Evolutionary conservation across 805 yeast genomes (phyloP), one percentile per base, ranked within the genome.

Genomic region (Candida insectalens): DNA sequence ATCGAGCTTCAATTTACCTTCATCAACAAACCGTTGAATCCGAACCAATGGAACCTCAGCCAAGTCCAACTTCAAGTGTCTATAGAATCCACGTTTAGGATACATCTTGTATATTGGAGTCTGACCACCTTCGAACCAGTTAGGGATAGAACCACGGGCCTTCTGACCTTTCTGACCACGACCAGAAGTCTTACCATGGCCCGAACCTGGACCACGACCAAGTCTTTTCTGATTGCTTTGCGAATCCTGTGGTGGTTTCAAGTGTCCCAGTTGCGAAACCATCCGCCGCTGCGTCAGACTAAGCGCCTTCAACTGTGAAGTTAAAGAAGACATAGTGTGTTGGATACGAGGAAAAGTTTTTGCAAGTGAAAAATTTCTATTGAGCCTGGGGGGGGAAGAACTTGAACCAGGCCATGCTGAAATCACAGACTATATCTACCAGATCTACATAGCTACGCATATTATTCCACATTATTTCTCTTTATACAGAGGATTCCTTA

Each of bases 161-260:
- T 89, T 89, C 57, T 89, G 97, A 74, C 98, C 98, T 63, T 92
- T 92, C 51, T 84, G 95, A 67, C 98, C 98, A 57, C 97, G 72
- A 32, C 95, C 95, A 5, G 96, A 76, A 3, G 97, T 92, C 60
- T 89, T 88, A 64, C 98, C 98, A 44, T 72, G 67, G 15, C 87
- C 85, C 25, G 94, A 80, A 27, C 94, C 87, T 17, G 95, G 95
- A 63, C 97, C 97, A 65, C 98, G 77, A 60, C 98, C 98, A 9
- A 89, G 67, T 57, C 96, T 71, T 51, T 77, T 83, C 50, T 67
- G 69, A 13, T 65, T 57, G 33, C 62, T 63, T 27, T 75, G 77
- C 0, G 89, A 74, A 30, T 79, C 77, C 27, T 65, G 65, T 4
- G 77, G 66, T 7, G 88, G 85, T 26, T 63, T 57, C 43, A 81